These are phyloP conservation scores for Paratinospora sagittata DNA, from an alignment of 164 flowering plant species.

Conservation along the genomic window DNA sequence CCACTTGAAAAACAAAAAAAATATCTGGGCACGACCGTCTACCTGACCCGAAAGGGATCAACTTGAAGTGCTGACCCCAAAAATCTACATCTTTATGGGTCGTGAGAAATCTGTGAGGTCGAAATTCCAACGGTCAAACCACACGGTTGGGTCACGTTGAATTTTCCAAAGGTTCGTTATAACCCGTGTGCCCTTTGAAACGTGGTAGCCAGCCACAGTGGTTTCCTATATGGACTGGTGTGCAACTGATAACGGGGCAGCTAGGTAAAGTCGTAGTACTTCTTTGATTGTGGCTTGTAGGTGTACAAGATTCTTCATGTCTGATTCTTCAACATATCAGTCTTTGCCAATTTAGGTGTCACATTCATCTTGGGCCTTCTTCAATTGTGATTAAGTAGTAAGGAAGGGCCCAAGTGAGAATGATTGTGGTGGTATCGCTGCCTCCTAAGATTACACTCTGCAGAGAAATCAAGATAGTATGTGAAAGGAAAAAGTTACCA, in stretches of 20 bases:
- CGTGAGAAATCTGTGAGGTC: slow-evolving; percentile 14
- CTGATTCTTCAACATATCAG: slow-evolving; percentile 3
- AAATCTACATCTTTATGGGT: background rate
- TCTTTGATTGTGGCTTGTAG: slow-evolving; percentile 13
- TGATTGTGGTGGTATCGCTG: background rate
- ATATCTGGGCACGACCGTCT: slow-evolving; percentile 14
- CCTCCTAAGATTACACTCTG: background rate
- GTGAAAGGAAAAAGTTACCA: too few relatives aligned
- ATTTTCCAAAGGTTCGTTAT: slow-evolving; percentile 13
- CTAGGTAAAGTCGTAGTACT: slow-evolving; percentile 11
- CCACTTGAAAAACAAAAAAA: slow-evolving; percentile 8
- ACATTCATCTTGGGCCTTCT: slow-evolving; percentile 12
- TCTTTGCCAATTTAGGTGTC: background rate
- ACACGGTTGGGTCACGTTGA: slow-evolving; percentile 11
- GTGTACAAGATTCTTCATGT: slow-evolving; percentile 2
- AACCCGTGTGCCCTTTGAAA: slow-evolving; percentile 5
- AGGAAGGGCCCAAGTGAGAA: slow-evolving; percentile 8
- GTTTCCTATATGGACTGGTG: slow-evolving; percentile 12
- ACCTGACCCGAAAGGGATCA: slow-evolving; percentile 14
- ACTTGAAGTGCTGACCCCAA: slow-evolving; percentile 11
- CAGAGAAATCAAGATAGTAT: too few relatives aligned
- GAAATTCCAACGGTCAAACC: slow-evolving; percentile 6
- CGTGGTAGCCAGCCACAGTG: slow-evolving; percentile 7
- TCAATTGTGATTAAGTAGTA: slow-evolving; percentile 8
- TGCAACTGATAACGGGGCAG: slow-evolving; percentile 7